Percentiles rank a stretch among this genome's conserved stretches.
Conservation (phyloP, 768 basidiomycete species). For the Mycena capillaripes region DNA sequence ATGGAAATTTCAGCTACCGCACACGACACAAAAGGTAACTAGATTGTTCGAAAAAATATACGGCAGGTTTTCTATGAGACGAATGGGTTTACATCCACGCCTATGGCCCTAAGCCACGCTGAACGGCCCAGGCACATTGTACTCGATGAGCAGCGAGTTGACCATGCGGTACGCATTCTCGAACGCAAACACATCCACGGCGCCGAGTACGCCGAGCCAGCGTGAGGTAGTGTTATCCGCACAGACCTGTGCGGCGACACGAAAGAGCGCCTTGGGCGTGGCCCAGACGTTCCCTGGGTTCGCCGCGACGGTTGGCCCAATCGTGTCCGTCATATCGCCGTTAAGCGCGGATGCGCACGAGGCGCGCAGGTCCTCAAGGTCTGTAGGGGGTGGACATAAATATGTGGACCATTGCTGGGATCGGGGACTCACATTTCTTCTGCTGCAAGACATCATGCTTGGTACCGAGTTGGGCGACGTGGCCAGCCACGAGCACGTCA, state of each 20-base stretch:
- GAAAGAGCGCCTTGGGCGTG: not conserved
- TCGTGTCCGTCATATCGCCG: not conserved
- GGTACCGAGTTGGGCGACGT: slow-evolving; percentile 16
- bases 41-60: slow-evolving; percentile 1
- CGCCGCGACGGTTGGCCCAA: slow-evolving; percentile 14
- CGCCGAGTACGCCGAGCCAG: too few species aligned
- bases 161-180: slow-evolving; percentile 13
- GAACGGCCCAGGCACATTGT: slow-evolving; percentile 3
- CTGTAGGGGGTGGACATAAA: slow-evolving; percentile 4
- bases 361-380: slow-evolving; percentile 11
- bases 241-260: slow-evolving; percentile 9
- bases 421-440: slow-evolving; percentile 14
- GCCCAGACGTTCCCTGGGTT: slow-evolving; percentile 5
- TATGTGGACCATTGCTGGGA: not conserved
- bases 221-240: too few species aligned
- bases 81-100: slow-evolving; percentile 9
- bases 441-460: slow-evolving; percentile 16
- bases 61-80: not conserved
- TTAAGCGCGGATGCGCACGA: slow-evolving; percentile 8
- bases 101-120: not conserved
- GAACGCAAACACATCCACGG: slow-evolving; percentile 13
- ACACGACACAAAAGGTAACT: not conserved
- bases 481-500: slow-evolving; percentile 16
- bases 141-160: slow-evolving; percentile 4
- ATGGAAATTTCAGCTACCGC: slow-evolving; percentile 6